Conservation (phyloP, 305 asterid genomes). For the Fraxinus xanthoxyloides region DNA sequence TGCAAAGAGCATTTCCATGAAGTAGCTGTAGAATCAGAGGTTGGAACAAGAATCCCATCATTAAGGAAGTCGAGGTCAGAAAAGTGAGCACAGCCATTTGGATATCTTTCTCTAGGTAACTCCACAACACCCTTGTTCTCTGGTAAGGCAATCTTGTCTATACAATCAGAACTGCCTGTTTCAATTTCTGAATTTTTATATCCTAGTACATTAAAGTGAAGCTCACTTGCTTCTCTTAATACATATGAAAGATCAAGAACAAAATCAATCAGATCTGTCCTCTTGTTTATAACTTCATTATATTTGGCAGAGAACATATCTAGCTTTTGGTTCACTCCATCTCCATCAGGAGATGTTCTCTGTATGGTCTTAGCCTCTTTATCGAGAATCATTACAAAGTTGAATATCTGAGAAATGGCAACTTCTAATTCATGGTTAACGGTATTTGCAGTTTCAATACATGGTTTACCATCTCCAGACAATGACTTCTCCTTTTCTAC, state of each 20-base stretch:
- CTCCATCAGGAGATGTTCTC: constrained; percentile 43
- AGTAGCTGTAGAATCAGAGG: constrained; percentile 55
- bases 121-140: constrained; percentile 42
- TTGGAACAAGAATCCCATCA: constrained; percentile 74
- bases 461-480: constrained; percentile 29
- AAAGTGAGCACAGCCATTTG: constrained; percentile 52
- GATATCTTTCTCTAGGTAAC: constrained; percentile 32
- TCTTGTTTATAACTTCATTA: constrained; percentile 39
- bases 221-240: constrained; percentile 42
- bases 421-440: constrained; percentile 37
- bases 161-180: constrained; percentile 45
- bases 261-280: constrained; percentile 46
- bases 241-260: constrained; percentile 50
- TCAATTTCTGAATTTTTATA: constrained; percentile 45
- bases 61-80: constrained; percentile 81
- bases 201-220: constrained; percentile 45
- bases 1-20: constrained; percentile 81
- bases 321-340: constrained; percentile 47
- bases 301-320: constrained; percentile 53
- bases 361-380: constrained; percentile 55
- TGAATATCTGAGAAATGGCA: constrained; percentile 54
- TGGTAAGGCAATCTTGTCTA: constrained; percentile 66
- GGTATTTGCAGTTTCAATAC: constrained; percentile 23
- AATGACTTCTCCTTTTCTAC: constrained; percentile 28
- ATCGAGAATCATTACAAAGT: constrained; percentile 56